Evolutionary conservation across 768 basidiomycete genomes (phyloP), one percentile per base, ranked within the genome.

Genomic region (Russula foetens): DNA sequence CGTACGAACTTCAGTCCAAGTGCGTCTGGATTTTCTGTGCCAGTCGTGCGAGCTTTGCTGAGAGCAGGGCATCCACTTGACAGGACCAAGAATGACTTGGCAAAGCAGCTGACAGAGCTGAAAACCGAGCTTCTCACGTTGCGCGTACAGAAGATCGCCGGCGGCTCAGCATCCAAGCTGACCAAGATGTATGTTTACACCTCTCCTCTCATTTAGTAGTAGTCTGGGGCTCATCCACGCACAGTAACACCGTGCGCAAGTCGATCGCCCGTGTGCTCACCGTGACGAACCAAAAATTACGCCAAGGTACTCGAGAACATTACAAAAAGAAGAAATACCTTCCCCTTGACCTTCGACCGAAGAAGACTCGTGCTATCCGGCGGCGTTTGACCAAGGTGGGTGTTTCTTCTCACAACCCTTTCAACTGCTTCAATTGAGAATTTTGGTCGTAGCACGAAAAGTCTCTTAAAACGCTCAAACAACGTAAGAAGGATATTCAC

Each of bases 291-390:
- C 90, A 92, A 75, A 99, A 99, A 78, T 86, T 88, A 68, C 91
- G 96, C 68, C 89, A 93, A 80, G 93, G 94, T 77, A 85, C 97
- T 67, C 91, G 92, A 58, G 95, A 98, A 75, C 93, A 86, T 81
- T 98, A 98, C 90, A 96, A 96, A 83, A 77, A 80, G 75, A 96
- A 96, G 85, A 95, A 92, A 73, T 91, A 90, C 78, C 79, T 91
- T 66, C 97, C 97, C 65, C 92, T 98, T 67, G 97, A 99, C 81
- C 88, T 99, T 72, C 91, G 97, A 67, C 75, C 85, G 66, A 99
- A 98, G 88, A 95, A 88, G 86, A 99, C 97, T 64, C 89, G 97
- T 69, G 97, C 97, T 44, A 98, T 99, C 81, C 85, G 97, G 73
- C 83, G 95, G 77, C 84, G 93, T 73, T 76, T 99, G 77, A 93